Evolutionary conservation across 2,329 filamentous ascomycete species (phyloP).

Genomic region (Apiospora marii): DNA sequence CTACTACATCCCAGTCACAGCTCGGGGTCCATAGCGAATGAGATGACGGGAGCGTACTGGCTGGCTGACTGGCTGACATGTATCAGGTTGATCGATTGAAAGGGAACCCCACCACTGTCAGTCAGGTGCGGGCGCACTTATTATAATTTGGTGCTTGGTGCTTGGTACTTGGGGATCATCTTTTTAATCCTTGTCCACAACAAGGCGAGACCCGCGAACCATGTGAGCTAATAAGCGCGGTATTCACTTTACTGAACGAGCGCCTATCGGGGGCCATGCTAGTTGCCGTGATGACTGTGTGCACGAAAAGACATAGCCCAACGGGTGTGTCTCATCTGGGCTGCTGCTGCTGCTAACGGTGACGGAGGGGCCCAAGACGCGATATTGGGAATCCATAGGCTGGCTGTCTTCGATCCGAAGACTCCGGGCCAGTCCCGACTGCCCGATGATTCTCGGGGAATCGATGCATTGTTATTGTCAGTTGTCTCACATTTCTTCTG

Average conservation of each 20-base stretch:
- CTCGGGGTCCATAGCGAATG: background rate
- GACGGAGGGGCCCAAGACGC: background rate
- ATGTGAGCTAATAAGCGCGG: background rate
- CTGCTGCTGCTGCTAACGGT: background rate
- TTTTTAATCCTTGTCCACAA: background rate
- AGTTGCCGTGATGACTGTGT: constrained; percentile 7
- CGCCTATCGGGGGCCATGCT: background rate
- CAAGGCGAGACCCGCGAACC: background rate
- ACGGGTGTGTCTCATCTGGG: background rate
- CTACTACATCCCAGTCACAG: background rate
- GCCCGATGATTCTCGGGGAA: background rate
- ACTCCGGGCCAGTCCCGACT: background rate
- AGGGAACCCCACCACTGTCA: background rate
- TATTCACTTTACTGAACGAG: background rate
- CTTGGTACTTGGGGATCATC: background rate
- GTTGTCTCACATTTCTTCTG: background rate
- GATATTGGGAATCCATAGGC: background rate
- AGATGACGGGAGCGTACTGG: background rate
- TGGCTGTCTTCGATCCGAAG: background rate
- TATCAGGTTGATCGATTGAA: background rate
- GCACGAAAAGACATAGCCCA: background rate
- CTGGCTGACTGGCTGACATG: background rate
- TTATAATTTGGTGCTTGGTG: too few species aligned
- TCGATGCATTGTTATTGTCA: background rate
- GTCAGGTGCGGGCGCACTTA: background rate